phyloP scores from a whole-genome alignment of 2,329 filamentous ascomycete genomes.

The Rhytidhysteron rufulum region DNA sequence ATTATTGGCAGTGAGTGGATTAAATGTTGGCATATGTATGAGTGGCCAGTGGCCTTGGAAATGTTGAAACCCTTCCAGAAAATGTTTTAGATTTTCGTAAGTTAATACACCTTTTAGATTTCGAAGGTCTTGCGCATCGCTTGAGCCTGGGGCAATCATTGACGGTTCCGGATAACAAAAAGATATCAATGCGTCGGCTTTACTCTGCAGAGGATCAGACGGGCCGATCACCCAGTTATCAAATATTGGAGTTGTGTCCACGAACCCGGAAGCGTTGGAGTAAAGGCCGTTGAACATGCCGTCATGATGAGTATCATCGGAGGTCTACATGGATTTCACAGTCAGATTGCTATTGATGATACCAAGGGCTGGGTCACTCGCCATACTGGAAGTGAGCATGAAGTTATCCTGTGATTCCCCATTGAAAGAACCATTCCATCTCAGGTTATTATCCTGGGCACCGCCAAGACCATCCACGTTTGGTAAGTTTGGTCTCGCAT shows the following conservation, averaged over 20 bases:
- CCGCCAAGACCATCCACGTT: slow-evolving; percentile 33
- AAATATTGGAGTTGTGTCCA: slow-evolving; percentile 33
- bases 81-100: slow-evolving; percentile 65
- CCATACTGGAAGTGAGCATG: slow-evolving; percentile 45
- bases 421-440: slow-evolving; percentile 45
- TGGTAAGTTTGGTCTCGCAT: slow-evolving; percentile 31
- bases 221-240: slow-evolving; percentile 41
- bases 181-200: slow-evolving; percentile 43
- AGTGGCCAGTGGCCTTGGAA: slow-evolving; percentile 72
- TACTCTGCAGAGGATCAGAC: slow-evolving; percentile 44
- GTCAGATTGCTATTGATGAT: slow-evolving; percentile 44
- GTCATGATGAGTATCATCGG: slow-evolving; percentile 43
- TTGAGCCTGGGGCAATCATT: slow-evolving; percentile 19
- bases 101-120: slow-evolving; percentile 56
- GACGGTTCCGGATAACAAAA: slow-evolving; percentile 50
- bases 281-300: slow-evolving; percentile 49
- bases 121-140: slow-evolving; percentile 48
- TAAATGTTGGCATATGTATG: slow-evolving; percentile 68
- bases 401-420: slow-evolving; percentile 44
- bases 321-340: slow-evolving; percentile 37
- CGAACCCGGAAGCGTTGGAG: slow-evolving; percentile 41
- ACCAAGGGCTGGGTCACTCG: slow-evolving; percentile 40
- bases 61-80: slow-evolving; percentile 67
- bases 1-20: slow-evolving; percentile 61
- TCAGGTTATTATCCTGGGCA: slow-evolving; percentile 35